Conservation (phyloP, 805 yeast species). For the Candida schatavii region DNA sequence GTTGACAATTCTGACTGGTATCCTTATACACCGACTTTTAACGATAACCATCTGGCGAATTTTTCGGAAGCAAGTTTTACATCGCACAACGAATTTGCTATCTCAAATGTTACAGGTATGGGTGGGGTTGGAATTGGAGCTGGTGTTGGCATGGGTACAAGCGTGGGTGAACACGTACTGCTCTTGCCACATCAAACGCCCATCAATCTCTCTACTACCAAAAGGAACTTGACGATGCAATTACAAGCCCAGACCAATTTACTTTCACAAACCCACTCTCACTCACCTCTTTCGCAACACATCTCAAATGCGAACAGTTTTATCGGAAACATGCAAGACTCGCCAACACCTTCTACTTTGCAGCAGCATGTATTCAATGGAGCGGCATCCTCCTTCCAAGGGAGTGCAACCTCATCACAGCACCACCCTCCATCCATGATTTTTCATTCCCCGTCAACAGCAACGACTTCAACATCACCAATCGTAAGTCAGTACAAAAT, state of each 20-base stretch:
- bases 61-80: slow-evolving; percentile 5
- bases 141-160: too few relatives aligned
- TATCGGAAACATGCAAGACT: not conserved
- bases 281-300: slow-evolving; percentile 1
- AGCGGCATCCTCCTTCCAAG: not conserved
- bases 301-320: not conserved
- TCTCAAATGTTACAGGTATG: not conserved
- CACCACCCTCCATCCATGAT: slow-evolving; percentile 1
- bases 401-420: not conserved
- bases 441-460: slow-evolving; percentile 1
- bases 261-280: not conserved
- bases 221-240: slow-evolving; percentile 1
- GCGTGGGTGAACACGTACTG: too few relatives aligned
- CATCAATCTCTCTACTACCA: not conserved
- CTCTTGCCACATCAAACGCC: slow-evolving; percentile 1
- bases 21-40: slow-evolving; percentile 5
- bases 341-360: not conserved
- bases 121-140: too few relatives aligned
- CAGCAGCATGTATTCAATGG: not conserved
- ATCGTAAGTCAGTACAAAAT: slow-evolving; percentile 2
- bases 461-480: slow-evolving; percentile 3
- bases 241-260: not conserved
- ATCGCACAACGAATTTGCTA: not conserved
- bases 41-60: slow-evolving; percentile 5
- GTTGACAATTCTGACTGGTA: slow-evolving; percentile 5